Evolutionary conservation across 1,284 basidiomycete species (phyloP).

Genomic region (Fistulina hepatica): DNA sequence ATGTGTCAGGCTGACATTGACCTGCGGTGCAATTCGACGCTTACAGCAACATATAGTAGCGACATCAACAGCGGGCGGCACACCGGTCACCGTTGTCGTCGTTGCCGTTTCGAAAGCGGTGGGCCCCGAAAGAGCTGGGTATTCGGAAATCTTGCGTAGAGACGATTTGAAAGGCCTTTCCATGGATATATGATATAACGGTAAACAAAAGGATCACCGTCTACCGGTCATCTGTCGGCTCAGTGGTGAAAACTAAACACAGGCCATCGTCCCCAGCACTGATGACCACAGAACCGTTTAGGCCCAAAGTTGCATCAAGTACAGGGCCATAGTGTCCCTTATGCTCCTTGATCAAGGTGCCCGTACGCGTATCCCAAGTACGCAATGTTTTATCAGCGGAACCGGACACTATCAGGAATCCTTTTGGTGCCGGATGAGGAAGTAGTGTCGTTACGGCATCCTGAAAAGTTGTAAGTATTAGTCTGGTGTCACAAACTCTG

Average conservation of each 20-base stretch:
- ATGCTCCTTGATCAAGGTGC: conserved; percentile 68
- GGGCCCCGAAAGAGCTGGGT: too few species aligned
- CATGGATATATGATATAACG: too few species aligned
- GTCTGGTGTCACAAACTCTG: conserved; percentile 10
- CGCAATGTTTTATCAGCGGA: conserved; percentile 80
- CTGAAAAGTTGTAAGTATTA: conserved; percentile 29
- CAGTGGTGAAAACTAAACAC: conserved; percentile 70
- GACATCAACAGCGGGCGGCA: too few species aligned
- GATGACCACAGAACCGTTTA: conserved; percentile 57
- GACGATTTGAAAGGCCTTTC: too few species aligned
- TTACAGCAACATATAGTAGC: too few species aligned
- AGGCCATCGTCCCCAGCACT: conserved; percentile 82
- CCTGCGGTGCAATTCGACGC: too few species aligned
- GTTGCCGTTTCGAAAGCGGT: too few species aligned
- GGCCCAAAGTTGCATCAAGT: conserved; percentile 64
- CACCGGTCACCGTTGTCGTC: too few species aligned
- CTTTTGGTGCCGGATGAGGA: conserved; percentile 60
- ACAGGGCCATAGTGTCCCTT: conserved; percentile 80
- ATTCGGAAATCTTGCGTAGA: too few species aligned
- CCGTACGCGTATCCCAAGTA: conserved; percentile 91
- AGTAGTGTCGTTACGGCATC: conserved; percentile 81
- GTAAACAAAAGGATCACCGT: too few species aligned
- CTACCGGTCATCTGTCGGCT: conserved; percentile 28
- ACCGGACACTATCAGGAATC: conserved; percentile 69
- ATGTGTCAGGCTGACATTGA: too few species aligned